Evolutionary conservation across 2,329 filamentous ascomycete species (phyloP), one percentile per base, ranked within the genome.

Genomic region (Arthrobotrys sinensis): DNA sequence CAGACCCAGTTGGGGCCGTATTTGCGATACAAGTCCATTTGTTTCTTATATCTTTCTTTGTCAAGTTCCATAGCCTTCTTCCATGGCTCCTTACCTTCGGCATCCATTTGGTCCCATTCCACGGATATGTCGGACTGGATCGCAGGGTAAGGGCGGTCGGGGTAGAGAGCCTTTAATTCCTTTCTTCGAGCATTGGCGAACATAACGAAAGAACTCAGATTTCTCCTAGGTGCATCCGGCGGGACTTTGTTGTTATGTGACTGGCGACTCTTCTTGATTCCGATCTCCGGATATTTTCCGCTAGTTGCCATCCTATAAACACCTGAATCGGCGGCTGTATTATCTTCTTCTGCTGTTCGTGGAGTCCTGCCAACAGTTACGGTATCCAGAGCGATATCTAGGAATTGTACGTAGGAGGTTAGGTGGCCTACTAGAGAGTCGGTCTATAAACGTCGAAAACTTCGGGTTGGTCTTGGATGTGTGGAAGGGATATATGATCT

Each of bases 231-330:
- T 48, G 76, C 76, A 64, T 73, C 64, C 16, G 76, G 76, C n/a
- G 76, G 69, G 11, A 79, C 76, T 32, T 79, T 79, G 40, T 79
- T 79, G 64, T 79, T 73, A 67, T 79, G 76, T 21, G 76, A 53
- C 43, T 72, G 66, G 12, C 76, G 68, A 21, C 38, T 36, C 40
- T 79, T 79, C 36, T 79, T 75, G 3, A 52, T 11, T 5, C 16
- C 36, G 14, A 8, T 45, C 7, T 73, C 76, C 24, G 64, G n/a
- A 14, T 24, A 34, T 65, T 66, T 69, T 0, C 28, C 45, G 21
- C 28, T 57, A 45, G 38, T 63, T 40, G 57, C 65, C 72, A 76
- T 76, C 7, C 14, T 60, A 16, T 28, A 24, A 32, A 46, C 19
- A n/a, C 28, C 16, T 11, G 32, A 14, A 32, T 10, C 8, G 24